These are phyloP conservation scores for Colletotrichum lentis DNA, from an alignment of 2,329 filamentous ascomycete species.

Conservation along the genomic window DNA sequence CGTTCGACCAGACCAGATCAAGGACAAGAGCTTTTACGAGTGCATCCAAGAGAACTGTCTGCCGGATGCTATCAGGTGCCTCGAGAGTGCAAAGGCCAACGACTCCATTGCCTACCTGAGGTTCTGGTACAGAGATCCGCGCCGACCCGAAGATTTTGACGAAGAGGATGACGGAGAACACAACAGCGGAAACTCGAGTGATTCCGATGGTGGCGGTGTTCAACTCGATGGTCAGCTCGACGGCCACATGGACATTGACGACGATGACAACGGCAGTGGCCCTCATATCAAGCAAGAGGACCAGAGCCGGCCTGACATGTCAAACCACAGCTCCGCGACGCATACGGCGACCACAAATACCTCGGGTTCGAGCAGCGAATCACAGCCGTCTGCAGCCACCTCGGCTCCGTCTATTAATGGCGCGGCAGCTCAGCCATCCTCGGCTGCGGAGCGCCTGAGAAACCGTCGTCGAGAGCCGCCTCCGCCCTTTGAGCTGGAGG, in stretches of 20 bases:
- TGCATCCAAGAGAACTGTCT: slow-evolving; percentile 83
- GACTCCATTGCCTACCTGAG: slow-evolving; percentile 90
- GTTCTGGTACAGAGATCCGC: slow-evolving; percentile 83
- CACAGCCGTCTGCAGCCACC: slow-evolving; percentile 24
- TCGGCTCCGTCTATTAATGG: slow-evolving; percentile 23
- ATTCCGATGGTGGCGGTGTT: slow-evolving; percentile 57
- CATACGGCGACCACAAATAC: slow-evolving; percentile 33
- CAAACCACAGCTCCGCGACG: slow-evolving; percentile 38
- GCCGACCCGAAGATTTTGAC: slow-evolving; percentile 62
- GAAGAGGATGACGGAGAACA: slow-evolving; percentile 54
- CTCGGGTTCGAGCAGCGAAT: slow-evolving; percentile 27
- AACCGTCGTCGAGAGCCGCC: slow-evolving; percentile 44
- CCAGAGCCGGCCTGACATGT: slow-evolving; percentile 16
- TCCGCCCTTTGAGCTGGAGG: slow-evolving; percentile 76
- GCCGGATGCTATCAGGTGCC: slow-evolving; percentile 76
- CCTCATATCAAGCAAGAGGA: slow-evolving; percentile 51
- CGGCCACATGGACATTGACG: slow-evolving; percentile 54
- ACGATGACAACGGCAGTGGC: slow-evolving; percentile 39
- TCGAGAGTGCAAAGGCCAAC: slow-evolving; percentile 88
- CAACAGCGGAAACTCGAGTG: slow-evolving; percentile 47
- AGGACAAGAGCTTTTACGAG: slow-evolving; percentile 84
- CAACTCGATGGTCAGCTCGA: slow-evolving; percentile 53
- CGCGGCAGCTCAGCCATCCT: slow-evolving; percentile 4
- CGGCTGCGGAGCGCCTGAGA: slow-evolving; percentile 38
- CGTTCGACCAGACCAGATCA: slow-evolving; percentile 72